Evolutionary conservation across 208 protist species (phyloP), one percentile per base, ranked within the genome.

Genomic region (Crithidia bombi): DNA sequence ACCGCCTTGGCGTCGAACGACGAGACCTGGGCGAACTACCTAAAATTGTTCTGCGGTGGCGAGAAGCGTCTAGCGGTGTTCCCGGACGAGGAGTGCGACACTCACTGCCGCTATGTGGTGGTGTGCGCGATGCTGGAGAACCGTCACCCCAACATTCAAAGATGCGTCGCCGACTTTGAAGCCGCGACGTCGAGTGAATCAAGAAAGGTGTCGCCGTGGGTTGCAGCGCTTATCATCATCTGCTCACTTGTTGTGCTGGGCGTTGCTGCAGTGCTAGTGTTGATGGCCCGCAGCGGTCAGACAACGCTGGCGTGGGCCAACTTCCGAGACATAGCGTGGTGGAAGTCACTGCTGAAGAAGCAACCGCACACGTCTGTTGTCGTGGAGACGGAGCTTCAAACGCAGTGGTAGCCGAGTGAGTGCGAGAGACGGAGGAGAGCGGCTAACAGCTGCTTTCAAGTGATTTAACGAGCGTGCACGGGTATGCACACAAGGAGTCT

Each of bases 111-210:
- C 30, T 69, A 67, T 12, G 49, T 83, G 7, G 51, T 79, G 36
- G 70, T 85, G 14, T 92, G 87, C 73, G 65, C 79, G 28, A 90
- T 92, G 81, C 46, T 78, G 12, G 72, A 73, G 65, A 69, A 61
- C 17, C 36, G 52, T 12, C 75, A 81, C 72, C 32, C 69, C 14
- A 41, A 73, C 9, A 82, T 91, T 25, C 62, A 79, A 43, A 32
- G 17, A 4, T 94, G 85, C 58, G 69, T 85, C 15, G 43, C 23
- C 5, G 26, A 80, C 1, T 58, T 59, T 36, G 41, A 23, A 2
- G 51, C 57, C 10, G 46, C 35, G 14, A 19, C 44, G 30, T 47
- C 63, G 12, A 10, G 17, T 19, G 1, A 7, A n/a, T 11, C 23
- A 5, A 11, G 30, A 10, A 14, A 28, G 1, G 32, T 7, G 5